A percentile compares a stretch with the other conserved stretches of the same genome.
Evolutionary conservation across 2,329 filamentous ascomycete genomes (phyloP).

Genomic region (Leptodontidium sp.): DNA sequence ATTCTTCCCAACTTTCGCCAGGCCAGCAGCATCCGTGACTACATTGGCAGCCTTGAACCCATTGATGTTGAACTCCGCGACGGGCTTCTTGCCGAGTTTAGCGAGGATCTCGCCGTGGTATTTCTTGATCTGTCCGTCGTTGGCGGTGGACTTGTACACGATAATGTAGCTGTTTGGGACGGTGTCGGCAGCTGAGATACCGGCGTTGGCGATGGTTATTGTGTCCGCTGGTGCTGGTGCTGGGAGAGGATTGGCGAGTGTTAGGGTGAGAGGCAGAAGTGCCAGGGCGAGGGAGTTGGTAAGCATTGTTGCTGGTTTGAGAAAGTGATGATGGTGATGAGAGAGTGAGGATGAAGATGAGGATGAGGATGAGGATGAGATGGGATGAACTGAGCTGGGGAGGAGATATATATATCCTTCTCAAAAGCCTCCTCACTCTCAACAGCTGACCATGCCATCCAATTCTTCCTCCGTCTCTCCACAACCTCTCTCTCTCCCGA

Average conservation of each 20-base stretch:
- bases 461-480: too few relatives aligned
- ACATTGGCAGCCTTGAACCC: neutral
- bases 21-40: neutral
- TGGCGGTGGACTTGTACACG: neutral
- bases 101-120: neutral
- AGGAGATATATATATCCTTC: too few relatives aligned
- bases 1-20: conserved; percentile 4
- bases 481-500: too few relatives aligned
- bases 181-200: neutral
- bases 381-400: too few relatives aligned
- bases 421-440: too few relatives aligned
- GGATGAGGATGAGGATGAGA: conserved; percentile 3
- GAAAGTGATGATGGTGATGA: neutral
- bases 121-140: neutral
- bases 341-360: conserved; percentile 2
- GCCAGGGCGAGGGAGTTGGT: neutral
- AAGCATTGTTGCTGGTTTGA: neutral
- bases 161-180: conserved; percentile 11
- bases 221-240: neutral
- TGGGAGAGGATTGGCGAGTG: neutral
- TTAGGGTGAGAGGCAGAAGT: neutral
- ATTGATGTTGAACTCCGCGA: neutral
- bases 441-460: too few relatives aligned
- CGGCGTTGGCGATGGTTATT: neutral
- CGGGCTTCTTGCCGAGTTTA: conserved; percentile 4